Evolutionary conservation across 2,329 filamentous ascomycete genomes (phyloP), one percentile per base, ranked within the genome.

Genomic region (Trichophyton schoenleinii): DNA sequence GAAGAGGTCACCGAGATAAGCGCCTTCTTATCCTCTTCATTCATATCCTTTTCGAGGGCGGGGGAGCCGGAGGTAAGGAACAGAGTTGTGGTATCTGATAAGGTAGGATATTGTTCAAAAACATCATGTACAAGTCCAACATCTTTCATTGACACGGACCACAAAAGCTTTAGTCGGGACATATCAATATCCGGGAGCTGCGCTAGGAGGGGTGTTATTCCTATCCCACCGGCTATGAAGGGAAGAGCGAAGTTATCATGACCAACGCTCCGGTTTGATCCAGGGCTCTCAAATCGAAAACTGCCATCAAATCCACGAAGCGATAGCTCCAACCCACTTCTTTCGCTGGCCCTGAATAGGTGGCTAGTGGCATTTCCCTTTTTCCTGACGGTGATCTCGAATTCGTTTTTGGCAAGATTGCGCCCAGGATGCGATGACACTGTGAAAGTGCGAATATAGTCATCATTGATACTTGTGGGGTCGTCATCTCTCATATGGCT

Each of bases 401-500:
- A 80, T 67, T 85, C 79, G 41, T 77, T 68, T 61, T 73, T 63
- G 58, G 73, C 63, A 46, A 70, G 65, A 48, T 67, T 61, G 66
- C 71, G 57, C 65, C 71, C 59, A 63, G 85, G 82, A 0, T 76
- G 72, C 1, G 81, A 88, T 1, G 87, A 88, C 0, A 95, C 80
- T 1, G 90, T 95, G 68, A 95, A 95, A 0, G 89, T 95, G 31
- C 90, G 79, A 3, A 94, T 78, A 64, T 84, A 91, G 70, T 96
- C 89, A 69, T 95, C 90, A 67, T 95, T 96, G 15, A 95, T 71
- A 66, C 84, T 88, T 65, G 80, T 80, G 3, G 90, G 90, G 66
- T 95, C 89, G 62, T 87, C 83, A 64, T 95, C 86, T 2, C 84
- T 79, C 90, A 95, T 95, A 70, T 95, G 91, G 57, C 80, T 83